Conservation (phyloP, 768 basidiomycete species). For the Naematelia aurantialba region DNA sequence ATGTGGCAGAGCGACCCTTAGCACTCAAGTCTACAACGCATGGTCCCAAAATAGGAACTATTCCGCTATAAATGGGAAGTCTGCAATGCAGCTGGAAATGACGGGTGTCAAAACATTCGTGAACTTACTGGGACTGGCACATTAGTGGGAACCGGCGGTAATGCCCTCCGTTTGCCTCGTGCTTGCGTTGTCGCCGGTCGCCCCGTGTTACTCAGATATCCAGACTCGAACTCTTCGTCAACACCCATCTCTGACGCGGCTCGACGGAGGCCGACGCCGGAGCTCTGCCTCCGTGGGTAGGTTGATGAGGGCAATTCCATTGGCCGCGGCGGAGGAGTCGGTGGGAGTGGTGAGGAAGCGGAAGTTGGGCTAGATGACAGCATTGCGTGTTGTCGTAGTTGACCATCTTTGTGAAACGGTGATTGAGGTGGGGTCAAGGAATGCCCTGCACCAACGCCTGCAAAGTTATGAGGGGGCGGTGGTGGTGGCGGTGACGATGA, state of each 20-base stretch:
- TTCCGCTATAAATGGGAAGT: not conserved
- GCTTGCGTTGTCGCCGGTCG: conserved; percentile 3
- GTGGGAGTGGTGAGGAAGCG: conserved; percentile 1
- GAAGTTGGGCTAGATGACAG: conserved; percentile 13
- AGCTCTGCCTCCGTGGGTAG: conserved; percentile 9
- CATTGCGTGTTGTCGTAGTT: conserved; percentile 11
- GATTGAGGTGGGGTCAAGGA: conserved; percentile 34
- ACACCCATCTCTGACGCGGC: conserved; percentile 1
- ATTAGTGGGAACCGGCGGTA: conserved; percentile 25
- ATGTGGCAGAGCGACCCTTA: too few species aligned
- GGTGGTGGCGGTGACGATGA: too few species aligned
- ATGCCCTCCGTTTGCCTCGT: conserved; percentile 20
- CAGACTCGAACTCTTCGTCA: conserved; percentile 7
- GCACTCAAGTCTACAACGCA: too few species aligned
- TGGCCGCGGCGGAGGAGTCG: conserved; percentile 22
- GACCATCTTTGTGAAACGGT: conserved; percentile 26
- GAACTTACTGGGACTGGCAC: conserved; percentile 26
- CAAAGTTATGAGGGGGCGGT: conserved; percentile 16
- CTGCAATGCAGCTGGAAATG: not conserved
- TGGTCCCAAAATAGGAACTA: too few species aligned
- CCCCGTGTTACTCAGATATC: not conserved
- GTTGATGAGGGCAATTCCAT: conserved; percentile 19
- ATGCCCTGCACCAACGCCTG: conserved; percentile 41
- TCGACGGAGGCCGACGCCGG: conserved; percentile 4
- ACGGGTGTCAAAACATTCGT: not conserved